These are phyloP conservation scores for Hyaloscypha finlandica DNA, from an alignment of 495 filamentous ascomycete genomes.

Conservation along the genomic window DNA sequence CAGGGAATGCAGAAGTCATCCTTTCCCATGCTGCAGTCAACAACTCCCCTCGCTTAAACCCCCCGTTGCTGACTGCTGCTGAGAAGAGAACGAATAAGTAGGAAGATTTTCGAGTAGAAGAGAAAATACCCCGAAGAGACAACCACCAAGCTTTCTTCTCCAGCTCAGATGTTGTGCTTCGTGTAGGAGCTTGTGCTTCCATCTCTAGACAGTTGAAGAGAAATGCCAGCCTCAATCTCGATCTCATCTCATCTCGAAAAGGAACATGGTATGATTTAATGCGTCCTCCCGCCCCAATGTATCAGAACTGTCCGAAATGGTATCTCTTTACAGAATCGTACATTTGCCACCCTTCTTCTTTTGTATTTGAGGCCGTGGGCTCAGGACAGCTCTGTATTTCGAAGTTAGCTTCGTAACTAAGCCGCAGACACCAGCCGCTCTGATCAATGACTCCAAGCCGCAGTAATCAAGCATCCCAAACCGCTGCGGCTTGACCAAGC, in stretches of 20 bases:
- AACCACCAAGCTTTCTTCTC: slow-evolving; percentile 3
- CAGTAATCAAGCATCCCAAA: too few relatives aligned
- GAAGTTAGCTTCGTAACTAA: background rate
- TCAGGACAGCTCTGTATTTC: slow-evolving; percentile 59
- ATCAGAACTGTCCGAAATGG: background rate
- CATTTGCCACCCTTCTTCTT: slow-evolving; percentile 71
- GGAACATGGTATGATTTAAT: slow-evolving; percentile 20
- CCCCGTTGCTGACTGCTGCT: slow-evolving; percentile 1
- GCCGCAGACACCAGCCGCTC: background rate
- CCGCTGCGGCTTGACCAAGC: too few relatives aligned
- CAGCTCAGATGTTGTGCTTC: slow-evolving; percentile 6
- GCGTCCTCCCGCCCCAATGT: background rate
- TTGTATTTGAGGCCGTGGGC: slow-evolving; percentile 55
- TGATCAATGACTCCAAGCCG: too few relatives aligned
- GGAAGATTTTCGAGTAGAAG: slow-evolving; percentile 15
- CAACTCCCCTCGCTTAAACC: background rate
- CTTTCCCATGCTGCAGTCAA: slow-evolving; percentile 2
- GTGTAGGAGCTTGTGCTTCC: slow-evolving; percentile 27
- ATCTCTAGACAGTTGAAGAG: slow-evolving; percentile 27
- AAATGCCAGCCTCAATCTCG: slow-evolving; percentile 19
- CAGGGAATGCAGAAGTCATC: slow-evolving; percentile 24
- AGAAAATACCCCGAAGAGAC: slow-evolving; percentile 7
- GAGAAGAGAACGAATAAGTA: slow-evolving; percentile 12
- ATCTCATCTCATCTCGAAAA: slow-evolving; percentile 9
- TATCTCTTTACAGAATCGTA: slow-evolving; percentile 64